Conservation (phyloP, 768 basidiomycete genomes). For the Sporobolomyces phaffii region DNA sequence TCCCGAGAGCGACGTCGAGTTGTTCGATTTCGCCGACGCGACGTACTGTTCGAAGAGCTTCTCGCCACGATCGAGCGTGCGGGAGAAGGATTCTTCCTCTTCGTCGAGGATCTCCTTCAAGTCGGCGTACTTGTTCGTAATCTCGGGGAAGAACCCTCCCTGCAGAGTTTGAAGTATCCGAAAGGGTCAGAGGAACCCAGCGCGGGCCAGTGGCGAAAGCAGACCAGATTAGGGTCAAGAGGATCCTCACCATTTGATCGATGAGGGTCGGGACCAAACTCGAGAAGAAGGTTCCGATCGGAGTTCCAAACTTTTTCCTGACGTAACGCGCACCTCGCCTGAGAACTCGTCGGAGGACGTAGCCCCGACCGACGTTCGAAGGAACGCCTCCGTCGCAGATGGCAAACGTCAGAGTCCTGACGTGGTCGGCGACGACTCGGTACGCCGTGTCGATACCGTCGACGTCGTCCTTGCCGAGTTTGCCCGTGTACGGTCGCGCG, state of each 20-base stretch:
- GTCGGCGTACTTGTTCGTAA: slow-evolving; percentile 67
- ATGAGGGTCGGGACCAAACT: slow-evolving; percentile 81
- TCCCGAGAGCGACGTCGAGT: slow-evolving; percentile 65
- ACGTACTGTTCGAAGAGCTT: slow-evolving; percentile 89
- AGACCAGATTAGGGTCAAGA: too few relatives aligned
- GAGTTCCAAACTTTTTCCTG: slow-evolving; percentile 78
- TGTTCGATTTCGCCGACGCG: slow-evolving; percentile 58
- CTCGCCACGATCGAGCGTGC: slow-evolving; percentile 95
- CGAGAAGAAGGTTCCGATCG: slow-evolving; percentile 89
- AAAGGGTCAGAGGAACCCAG: neutral
- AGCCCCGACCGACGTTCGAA: slow-evolving; percentile 91
- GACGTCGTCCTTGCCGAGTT: slow-evolving; percentile 85
- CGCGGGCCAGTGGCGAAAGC: too few relatives aligned
- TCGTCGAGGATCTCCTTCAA: slow-evolving; percentile 94
- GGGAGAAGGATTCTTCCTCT: slow-evolving; percentile 93
- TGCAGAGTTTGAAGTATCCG: slow-evolving; percentile 44
- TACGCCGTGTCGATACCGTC: slow-evolving; percentile 98
- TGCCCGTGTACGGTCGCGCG: slow-evolving; percentile 77
- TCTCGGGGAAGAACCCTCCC: slow-evolving; percentile 87
- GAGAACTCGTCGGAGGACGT: slow-evolving; percentile 89
- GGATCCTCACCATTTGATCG: slow-evolving; percentile 66
- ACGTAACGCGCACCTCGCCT: slow-evolving; percentile 92
- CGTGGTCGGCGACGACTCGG: slow-evolving; percentile 92
- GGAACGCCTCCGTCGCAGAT: slow-evolving; percentile 94
- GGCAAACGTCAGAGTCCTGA: slow-evolving; percentile 89